These are phyloP conservation scores for Pseudozyma sp. DNA, from an alignment of 1,284 basidiomycete species.

Conservation along the genomic window DNA sequence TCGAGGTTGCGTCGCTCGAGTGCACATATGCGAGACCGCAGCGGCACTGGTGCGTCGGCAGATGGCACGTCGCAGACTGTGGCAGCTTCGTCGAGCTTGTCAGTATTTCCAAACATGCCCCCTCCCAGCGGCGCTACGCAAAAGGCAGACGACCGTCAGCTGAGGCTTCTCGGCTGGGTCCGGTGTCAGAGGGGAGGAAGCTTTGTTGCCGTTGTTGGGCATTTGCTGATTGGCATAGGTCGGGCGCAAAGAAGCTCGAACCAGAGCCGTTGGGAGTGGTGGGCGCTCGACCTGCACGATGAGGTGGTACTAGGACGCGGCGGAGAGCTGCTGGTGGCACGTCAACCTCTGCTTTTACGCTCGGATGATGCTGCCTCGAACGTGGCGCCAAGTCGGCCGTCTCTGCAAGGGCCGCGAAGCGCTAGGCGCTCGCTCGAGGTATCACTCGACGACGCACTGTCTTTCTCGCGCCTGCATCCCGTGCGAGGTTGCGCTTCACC, in stretches of 20 bases:
- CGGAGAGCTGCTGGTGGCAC: slow-evolving; percentile 37
- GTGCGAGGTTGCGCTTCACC: slow-evolving; percentile 11
- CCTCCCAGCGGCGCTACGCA: slow-evolving; percentile 26
- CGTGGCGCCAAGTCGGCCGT: slow-evolving; percentile 7
- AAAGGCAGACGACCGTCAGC: slow-evolving; percentile 32
- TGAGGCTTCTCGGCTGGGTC: slow-evolving; percentile 46
- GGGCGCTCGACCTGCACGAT: slow-evolving; percentile 39
- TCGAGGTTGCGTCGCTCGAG: slow-evolving; percentile 38
- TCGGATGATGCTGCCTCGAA: neutral
- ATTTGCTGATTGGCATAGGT: slow-evolving; percentile 22
- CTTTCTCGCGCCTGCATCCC: slow-evolving; percentile 43
- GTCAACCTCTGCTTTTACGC: slow-evolving; percentile 25
- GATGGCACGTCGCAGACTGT: slow-evolving; percentile 14
- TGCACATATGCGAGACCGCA: slow-evolving; percentile 39
- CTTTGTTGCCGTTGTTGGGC: slow-evolving; percentile 11
- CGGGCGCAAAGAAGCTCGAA: slow-evolving; percentile 20
- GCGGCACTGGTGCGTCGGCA: slow-evolving; percentile 5
- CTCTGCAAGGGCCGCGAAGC: slow-evolving; percentile 7
- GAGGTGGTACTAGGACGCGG: slow-evolving; percentile 43
- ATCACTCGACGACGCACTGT: slow-evolving; percentile 22
- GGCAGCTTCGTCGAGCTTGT: slow-evolving; percentile 27
- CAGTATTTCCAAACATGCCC: slow-evolving; percentile 25
- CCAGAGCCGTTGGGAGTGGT: slow-evolving; percentile 43
- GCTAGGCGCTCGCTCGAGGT: slow-evolving; percentile 14
- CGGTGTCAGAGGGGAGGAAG: slow-evolving; percentile 37